A percentile compares a stretch with the other conserved stretches of the same genome.
Evolutionary conservation across 176 grass and related monocot species (phyloP).

Genomic region (Carex scoparia): DNA sequence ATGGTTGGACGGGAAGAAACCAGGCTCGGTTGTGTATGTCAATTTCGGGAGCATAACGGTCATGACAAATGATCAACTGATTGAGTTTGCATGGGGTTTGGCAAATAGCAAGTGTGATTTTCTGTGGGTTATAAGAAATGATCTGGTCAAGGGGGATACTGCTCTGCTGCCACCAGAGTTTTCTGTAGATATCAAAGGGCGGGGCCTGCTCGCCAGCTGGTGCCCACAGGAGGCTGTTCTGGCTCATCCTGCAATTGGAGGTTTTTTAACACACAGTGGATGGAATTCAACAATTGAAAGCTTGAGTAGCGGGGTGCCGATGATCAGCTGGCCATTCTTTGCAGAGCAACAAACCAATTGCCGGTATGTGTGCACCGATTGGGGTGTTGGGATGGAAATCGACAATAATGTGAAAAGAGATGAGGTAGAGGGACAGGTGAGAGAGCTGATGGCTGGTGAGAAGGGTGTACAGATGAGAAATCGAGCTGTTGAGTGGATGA

Average conservation of each 20-base stretch:
- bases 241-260: constrained; percentile 32
- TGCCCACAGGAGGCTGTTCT: constrained; percentile 54
- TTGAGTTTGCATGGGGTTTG: constrained; percentile 68
- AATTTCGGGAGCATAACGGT: constrained; percentile 78
- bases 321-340: constrained; percentile 77
- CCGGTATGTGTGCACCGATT: constrained; percentile 39
- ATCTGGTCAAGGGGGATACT: constrained; percentile 47
- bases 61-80: constrained; percentile 32
- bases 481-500: constrained; percentile 37
- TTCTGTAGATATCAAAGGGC: constrained; percentile 7
- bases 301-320: constrained; percentile 46
- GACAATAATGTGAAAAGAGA: constrained; percentile 38
- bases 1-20: constrained; percentile 45
- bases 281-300: constrained; percentile 72
- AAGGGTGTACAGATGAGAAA: constrained; percentile 39
- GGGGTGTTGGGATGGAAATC: constrained; percentile 51
- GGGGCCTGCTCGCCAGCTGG: constrained; percentile 44
- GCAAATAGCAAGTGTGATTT: constrained; percentile 41
- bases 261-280: constrained; percentile 69
- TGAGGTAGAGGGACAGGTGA: constrained; percentile 40
- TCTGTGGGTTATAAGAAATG: constrained; percentile 54
- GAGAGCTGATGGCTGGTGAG: constrained; percentile 41
- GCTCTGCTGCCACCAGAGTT: constrained; percentile 43
- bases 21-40: constrained; percentile 61
- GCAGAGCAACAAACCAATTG: constrained; percentile 53